Evolutionary conservation across 202 grass and related monocot species (phyloP).

Genomic region (Zoysia matrella): DNA sequence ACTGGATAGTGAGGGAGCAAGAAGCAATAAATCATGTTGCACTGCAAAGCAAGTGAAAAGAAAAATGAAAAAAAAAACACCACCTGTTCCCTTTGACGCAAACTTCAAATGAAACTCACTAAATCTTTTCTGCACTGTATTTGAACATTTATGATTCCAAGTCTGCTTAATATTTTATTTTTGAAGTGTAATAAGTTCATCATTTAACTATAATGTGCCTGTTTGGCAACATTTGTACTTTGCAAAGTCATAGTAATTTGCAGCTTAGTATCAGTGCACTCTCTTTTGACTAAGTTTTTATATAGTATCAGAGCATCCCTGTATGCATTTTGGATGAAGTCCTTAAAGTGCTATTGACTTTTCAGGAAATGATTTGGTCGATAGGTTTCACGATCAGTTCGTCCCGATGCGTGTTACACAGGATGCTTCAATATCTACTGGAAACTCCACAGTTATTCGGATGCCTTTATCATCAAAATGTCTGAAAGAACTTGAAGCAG

Average conservation of each 20-base stretch:
- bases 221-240: slow-evolving; percentile 23
- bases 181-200: background rate
- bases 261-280: slow-evolving; percentile 20
- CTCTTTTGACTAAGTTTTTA: slow-evolving; percentile 1
- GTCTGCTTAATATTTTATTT: slow-evolving; percentile 19
- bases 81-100: too few species aligned
- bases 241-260: slow-evolving; percentile 6
- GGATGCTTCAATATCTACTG: slow-evolving; percentile 75
- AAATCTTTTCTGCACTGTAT: background rate
- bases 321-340: slow-evolving; percentile 7
- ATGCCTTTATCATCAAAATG: slow-evolving; percentile 97
- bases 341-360: slow-evolving; percentile 34
- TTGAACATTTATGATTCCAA: background rate
- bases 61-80: too few species aligned
- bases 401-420: slow-evolving; percentile 78
- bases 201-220: slow-evolving; percentile 25
- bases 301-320: background rate
- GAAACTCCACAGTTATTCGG: slow-evolving; percentile 86
- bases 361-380: slow-evolving; percentile 90
- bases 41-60: background rate
- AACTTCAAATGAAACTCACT: background rate
- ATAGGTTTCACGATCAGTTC: slow-evolving; percentile 96
- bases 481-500: slow-evolving; percentile 74
- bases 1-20: background rate
- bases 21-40: slow-evolving; percentile 1